phyloP scores from a whole-genome alignment of 495 filamentous ascomycete genomes.

The Friedmanniomyces simplex region DNA sequence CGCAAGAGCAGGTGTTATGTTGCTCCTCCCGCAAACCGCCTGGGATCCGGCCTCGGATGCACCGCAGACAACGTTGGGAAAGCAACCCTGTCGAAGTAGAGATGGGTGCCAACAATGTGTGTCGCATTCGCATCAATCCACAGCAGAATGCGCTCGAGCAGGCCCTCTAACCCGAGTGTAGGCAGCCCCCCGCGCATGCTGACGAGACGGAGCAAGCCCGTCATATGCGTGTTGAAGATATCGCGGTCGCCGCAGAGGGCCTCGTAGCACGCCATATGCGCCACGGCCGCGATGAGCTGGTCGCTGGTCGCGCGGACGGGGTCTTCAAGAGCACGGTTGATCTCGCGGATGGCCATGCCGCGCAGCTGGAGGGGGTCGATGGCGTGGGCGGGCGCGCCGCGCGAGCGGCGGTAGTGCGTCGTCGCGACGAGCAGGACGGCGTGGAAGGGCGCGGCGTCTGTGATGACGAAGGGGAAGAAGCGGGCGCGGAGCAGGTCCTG shows the following conservation, averaged over 20 bases:
- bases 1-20: not conserved
- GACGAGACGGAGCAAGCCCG: constrained; percentile 17
- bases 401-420: constrained; percentile 32
- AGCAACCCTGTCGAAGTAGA: constrained; percentile 17
- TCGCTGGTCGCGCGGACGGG: constrained; percentile 7
- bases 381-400: constrained; percentile 3
- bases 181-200: constrained; percentile 15
- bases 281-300: constrained; percentile 16
- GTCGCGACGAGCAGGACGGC: constrained; percentile 37
- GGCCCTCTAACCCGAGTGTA: constrained; percentile 15
- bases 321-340: constrained; percentile 19
- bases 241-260: constrained; percentile 18
- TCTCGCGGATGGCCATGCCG: constrained; percentile 17
- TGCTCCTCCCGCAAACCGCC: constrained; percentile 3
- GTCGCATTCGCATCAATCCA: constrained; percentile 22
- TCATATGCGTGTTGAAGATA: constrained; percentile 23
- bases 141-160: constrained; percentile 17
- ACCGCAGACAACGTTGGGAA: constrained; percentile 6
- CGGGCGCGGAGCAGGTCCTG: constrained; percentile 33
- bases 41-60: constrained; percentile 8
- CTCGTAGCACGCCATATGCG: constrained; percentile 18
- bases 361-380: constrained; percentile 16
- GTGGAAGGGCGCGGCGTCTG: constrained; percentile 35
- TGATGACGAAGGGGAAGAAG: constrained; percentile 40
- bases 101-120: not conserved